Conservation (phyloP, 202 grass and related monocot species). For the Miscanthus sacchariflorus region DNA sequence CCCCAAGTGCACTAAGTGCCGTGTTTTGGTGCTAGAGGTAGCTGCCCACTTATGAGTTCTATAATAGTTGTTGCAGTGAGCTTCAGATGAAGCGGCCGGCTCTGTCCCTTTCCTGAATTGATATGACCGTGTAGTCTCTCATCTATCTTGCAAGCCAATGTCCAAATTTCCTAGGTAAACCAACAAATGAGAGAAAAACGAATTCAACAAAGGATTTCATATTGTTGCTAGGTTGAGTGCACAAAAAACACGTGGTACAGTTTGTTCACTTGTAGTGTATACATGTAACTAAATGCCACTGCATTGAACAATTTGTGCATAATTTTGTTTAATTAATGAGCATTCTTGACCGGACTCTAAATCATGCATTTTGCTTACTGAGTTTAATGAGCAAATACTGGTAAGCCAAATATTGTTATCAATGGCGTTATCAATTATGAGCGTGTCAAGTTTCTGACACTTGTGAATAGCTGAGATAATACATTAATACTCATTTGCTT, state of each 20-base stretch:
- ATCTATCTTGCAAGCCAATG: neutral
- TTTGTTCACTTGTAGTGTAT: neutral
- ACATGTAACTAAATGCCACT: neutral
- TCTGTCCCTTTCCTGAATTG: neutral
- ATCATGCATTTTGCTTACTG: neutral
- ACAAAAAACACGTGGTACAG: neutral
- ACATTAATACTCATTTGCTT: neutral
- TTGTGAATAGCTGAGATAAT: neutral
- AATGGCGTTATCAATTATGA: neutral
- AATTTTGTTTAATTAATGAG: neutral
- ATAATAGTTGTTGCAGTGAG: neutral
- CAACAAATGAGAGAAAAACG: neutral
- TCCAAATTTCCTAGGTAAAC: neutral
- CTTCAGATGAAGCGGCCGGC: neutral
- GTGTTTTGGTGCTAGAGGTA: no score
- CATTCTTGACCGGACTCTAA: neutral
- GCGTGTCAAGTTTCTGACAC: neutral
- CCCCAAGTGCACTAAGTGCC: no score
- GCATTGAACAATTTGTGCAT: neutral
- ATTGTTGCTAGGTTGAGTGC: neutral
- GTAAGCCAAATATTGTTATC: neutral
- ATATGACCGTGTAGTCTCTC: neutral
- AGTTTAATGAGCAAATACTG: neutral
- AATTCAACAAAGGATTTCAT: neutral
- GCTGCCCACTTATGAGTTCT: neutral